A percentile compares a stretch with the other conserved stretches of the same genome.
These are phyloP conservation scores for Beauveria medogensis DNA, from an alignment of 2,329 filamentous ascomycete species.

Conservation along the genomic window DNA sequence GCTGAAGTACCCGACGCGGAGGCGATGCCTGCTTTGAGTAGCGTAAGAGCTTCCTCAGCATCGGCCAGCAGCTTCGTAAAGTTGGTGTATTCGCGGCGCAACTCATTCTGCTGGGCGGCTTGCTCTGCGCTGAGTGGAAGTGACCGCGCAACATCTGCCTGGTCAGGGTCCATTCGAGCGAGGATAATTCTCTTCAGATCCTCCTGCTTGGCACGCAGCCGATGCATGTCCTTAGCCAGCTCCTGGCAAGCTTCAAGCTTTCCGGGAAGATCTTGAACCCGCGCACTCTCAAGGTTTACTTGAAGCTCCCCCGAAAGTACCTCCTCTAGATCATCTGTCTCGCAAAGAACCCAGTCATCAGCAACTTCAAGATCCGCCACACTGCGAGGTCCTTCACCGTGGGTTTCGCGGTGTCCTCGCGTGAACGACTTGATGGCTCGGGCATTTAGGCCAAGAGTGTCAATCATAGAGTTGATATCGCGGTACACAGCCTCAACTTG, in stretches of 20 bases:
- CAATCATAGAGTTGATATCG: slow-evolving; percentile 89
- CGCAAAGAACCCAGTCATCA: slow-evolving; percentile 66
- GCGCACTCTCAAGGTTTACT: slow-evolving; percentile 56
- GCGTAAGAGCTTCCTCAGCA: slow-evolving; percentile 68
- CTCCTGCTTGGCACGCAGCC: slow-evolving; percentile 65
- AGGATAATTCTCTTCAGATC: slow-evolving; percentile 72
- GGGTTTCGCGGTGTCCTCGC: slow-evolving; percentile 54
- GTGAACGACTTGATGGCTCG: slow-evolving; percentile 59
- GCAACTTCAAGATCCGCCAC: slow-evolving; percentile 61
- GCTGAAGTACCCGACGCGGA: slow-evolving; percentile 42
- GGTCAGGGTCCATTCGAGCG: slow-evolving; percentile 59
- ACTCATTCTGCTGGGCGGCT: slow-evolving; percentile 71
- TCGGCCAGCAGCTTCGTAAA: slow-evolving; percentile 69
- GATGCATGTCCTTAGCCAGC: slow-evolving; percentile 60
- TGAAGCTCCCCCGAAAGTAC: slow-evolving; percentile 58
- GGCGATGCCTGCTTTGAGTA: slow-evolving; percentile 73
- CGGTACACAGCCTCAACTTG: slow-evolving; percentile 63
- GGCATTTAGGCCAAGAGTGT: slow-evolving; percentile 79
- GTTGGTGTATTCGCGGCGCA: slow-evolving; percentile 66
- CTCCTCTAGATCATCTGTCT: slow-evolving; percentile 60
- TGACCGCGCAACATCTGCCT: slow-evolving; percentile 53
- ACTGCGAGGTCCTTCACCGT: slow-evolving; percentile 45
- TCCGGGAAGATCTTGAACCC: slow-evolving; percentile 58
- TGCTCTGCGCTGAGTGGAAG: slow-evolving; percentile 81
- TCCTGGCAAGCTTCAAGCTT: slow-evolving; percentile 63